These are phyloP conservation scores for Vigna trinervia DNA, from an alignment of 306 rosid species.

Conservation along the genomic window DNA sequence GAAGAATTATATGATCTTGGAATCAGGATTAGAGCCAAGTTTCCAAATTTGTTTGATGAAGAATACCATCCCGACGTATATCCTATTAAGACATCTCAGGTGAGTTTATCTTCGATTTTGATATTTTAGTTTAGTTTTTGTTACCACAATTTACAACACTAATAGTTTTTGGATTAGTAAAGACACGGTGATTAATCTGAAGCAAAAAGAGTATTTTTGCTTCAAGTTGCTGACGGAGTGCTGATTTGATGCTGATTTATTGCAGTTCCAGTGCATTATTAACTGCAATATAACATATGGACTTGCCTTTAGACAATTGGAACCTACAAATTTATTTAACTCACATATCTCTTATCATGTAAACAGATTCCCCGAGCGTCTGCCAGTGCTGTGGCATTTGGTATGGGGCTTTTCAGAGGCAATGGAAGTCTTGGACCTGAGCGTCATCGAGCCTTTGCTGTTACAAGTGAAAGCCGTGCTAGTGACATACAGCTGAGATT, in stretches of 20 bases:
- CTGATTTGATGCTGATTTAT: constrained; percentile 9
- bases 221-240: constrained; percentile 25
- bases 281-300: constrained; percentile 18
- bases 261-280: constrained; percentile 1
- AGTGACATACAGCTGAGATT: constrained; percentile 79
- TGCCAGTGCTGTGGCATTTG: constrained; percentile 98
- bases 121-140: neutral
- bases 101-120: constrained; percentile 40
- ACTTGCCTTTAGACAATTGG: neutral
- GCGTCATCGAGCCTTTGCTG: constrained; percentile 81
- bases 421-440: constrained; percentile 89
- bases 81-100: constrained; percentile 83
- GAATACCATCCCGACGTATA: constrained; percentile 87
- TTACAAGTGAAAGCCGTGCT: constrained; percentile 88
- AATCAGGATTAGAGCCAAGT: constrained; percentile 68
- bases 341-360: constrained; percentile 21
- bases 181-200: constrained; percentile 4
- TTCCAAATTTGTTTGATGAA: constrained; percentile 71
- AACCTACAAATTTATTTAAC: constrained; percentile 22
- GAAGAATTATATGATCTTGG: constrained; percentile 81
- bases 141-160: neutral
- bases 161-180: constrained; percentile 28
- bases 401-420: constrained; percentile 84
- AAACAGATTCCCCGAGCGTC: constrained; percentile 91
- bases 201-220: neutral